Evolutionary conservation across 768 basidiomycete species (phyloP), one percentile per base, ranked within the genome.

Genomic region (Lactarius hengduanensis): DNA sequence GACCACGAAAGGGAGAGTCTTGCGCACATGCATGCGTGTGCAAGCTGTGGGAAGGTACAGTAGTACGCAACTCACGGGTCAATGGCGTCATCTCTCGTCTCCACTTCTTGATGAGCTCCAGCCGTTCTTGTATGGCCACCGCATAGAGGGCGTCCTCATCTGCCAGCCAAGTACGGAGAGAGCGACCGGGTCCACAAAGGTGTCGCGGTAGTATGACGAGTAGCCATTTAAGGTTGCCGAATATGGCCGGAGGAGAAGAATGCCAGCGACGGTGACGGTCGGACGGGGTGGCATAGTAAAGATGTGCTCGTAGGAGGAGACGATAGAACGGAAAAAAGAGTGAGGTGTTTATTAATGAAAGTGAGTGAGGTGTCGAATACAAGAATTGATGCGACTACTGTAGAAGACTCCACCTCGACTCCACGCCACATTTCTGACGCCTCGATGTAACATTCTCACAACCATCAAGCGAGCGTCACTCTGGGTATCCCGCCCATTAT

Each of bases 61-160:
- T n/a, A 7, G 20, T 13, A 5, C 0, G 10, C 1, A 11, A 62
- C 66, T 59, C 57, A 67, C 66, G 62, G 8, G 8, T 56, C 43
- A 34, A 67, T 41, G 13, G 32, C 34, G 18, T 47, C 28, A 0
- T 56, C 58, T 13, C 53, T 22, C n/a, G n/a, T n/a, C n/a, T n/a
- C n/a, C n/a, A n/a, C n/a, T n/a, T n/a, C n/a, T 9, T 63, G 32
- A 63, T 67, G 16, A 67, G 66, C 11, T 34, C 16, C 20, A 22
- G 57, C 11, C 66, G 66, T 1, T 56, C 43, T 30, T 60, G 34
- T 9, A 67, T 1, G 20, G 59, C 34, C 18, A n/a, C 18, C 0
- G 8, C 20, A 53, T 67, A n/a, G n/a, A 63, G 2, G 34, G 62
- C 66, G 15, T 63, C 66, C 43, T 67, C 66, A 0, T 55, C 28